Evolutionary conservation across 768 basidiomycete species (phyloP), one percentile per base, ranked within the genome.

Genomic region (Lactifluus echinatus): DNA sequence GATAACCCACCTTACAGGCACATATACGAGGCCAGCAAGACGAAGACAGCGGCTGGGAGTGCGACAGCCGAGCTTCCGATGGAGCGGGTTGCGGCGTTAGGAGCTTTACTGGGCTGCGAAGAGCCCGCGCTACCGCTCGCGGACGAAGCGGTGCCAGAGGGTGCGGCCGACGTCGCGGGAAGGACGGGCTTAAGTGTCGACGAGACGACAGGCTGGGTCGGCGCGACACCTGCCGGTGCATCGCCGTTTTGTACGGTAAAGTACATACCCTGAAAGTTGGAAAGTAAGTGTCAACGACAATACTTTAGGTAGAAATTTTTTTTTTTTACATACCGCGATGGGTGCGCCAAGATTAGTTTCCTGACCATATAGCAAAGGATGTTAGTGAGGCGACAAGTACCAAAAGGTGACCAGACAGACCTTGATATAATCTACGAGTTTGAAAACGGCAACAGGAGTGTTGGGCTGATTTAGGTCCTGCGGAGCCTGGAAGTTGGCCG

Each of bases 191-290:
- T 62, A 40, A 86, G 76, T 2, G 87, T 88, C 36, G 84, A 79
- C 8, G 81, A 76, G 61, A 80, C 72, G 17, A 89, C 86, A 10
- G 83, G 68, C 19, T 82, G 78, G 37, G 89, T 90, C 19, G 80
- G 64, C 42, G 78, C 72, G 45, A 81, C 66, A 31, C 79, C 72
- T 36, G 65, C 71, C 24, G 81, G 81, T 10, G 80, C 75, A 3
- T 75, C 75, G 26, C 89, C 89, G 62, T 81, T 79, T 69, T 89
- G 80, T 62, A 89, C 89, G 6, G 76, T 79, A 64, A 89, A 79
- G 73, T 89, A 92, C 60, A 75, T 84, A 42, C 74, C 84, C 84
- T 85, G 57, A 11, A 36, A 19, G 43, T 19, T n/a, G 8, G n/a
- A 46, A 28, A 52, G 28, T n/a, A n/a, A 15, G 2, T 8, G 34